Evolutionary conservation across 805 yeast species (phyloP).

Genomic region (Jamesozyma hellenica): DNA sequence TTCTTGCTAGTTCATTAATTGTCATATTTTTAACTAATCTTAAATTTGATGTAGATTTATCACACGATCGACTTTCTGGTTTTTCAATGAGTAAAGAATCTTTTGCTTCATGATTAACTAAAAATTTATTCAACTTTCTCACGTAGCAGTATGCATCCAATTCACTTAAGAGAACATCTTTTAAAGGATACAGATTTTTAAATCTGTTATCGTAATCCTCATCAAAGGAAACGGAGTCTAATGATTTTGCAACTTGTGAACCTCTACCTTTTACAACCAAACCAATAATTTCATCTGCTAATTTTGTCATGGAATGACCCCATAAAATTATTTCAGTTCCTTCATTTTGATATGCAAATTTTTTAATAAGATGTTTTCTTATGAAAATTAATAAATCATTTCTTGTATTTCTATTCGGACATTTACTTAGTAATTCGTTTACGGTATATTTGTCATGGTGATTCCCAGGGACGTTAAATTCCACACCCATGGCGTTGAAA

Average conservation of each 20-base stretch:
- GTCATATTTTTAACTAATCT: conserved; percentile 54
- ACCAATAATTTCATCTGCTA: conserved; percentile 73
- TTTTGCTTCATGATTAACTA: conserved; percentile 14
- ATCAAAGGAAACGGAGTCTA: conserved; percentile 33
- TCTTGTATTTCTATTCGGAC: conserved; percentile 47
- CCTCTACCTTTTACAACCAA: conserved; percentile 85
- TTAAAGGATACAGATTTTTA: conserved; percentile 54
- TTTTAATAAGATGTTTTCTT: conserved; percentile 36
- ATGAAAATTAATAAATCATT: conserved; percentile 52
- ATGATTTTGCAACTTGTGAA: conserved; percentile 42
- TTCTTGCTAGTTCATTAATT: conserved; percentile 64
- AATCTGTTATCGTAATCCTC: conserved; percentile 27
- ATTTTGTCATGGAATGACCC: conserved; percentile 72
- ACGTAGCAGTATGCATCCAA: conserved; percentile 40
- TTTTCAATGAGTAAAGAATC: conserved; percentile 15
- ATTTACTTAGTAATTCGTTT: conserved; percentile 10
- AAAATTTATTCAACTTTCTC: conserved; percentile 30
- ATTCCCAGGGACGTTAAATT: not conserved
- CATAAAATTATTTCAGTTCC: conserved; percentile 38
- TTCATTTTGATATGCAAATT: conserved; percentile 40
- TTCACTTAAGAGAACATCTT: conserved; percentile 68
- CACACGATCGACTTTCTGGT: conserved; percentile 22
- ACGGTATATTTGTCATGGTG: not conserved
- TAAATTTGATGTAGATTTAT: conserved; percentile 23
- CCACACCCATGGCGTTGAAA: conserved; percentile 7